phyloP scores from a whole-genome alignment of 1,284 basidiomycete species.

The Trichosporon faecale region DNA sequence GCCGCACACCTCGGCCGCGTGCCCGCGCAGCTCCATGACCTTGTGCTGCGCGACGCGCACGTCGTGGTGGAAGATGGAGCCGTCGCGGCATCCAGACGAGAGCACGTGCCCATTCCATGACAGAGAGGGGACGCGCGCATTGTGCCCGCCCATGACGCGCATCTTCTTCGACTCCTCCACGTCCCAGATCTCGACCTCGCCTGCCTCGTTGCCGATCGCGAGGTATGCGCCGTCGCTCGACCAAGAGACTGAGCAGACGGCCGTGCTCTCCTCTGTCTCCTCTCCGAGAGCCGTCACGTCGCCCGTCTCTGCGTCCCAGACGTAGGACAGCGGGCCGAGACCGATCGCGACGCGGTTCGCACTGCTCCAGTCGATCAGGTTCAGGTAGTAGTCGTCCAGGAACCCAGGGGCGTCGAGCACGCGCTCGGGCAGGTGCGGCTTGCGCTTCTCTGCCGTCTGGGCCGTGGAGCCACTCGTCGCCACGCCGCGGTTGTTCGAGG shows the following conservation, averaged over 20 bases:
- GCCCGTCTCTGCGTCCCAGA: constrained; percentile 92
- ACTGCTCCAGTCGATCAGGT: constrained; percentile 83
- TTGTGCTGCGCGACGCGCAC: constrained; percentile 82
- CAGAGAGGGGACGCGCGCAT: constrained; percentile 71
- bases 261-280: constrained; percentile 55
- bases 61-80: constrained; percentile 91
- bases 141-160: constrained; percentile 80
- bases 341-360: constrained; percentile 86
- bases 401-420: constrained; percentile 94
- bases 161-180: constrained; percentile 74
- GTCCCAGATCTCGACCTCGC: constrained; percentile 95
- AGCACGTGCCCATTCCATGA: constrained; percentile 83
- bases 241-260: constrained; percentile 77
- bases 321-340: constrained; percentile 74
- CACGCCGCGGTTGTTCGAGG: constrained; percentile 32
- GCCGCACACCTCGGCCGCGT: constrained; percentile 73
- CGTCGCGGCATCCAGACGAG: constrained; percentile 83
- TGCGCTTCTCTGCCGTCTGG: constrained; percentile 32
- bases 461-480: constrained; percentile 25
- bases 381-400: constrained; percentile 96
- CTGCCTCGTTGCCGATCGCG: constrained; percentile 74
- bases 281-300: constrained; percentile 68
- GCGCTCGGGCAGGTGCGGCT: constrained; percentile 70
- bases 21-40: constrained; percentile 81
- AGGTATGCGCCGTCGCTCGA: constrained; percentile 83